Base-by-base conservation (phyloP, 768 basidiomycete species). In the Boletus huronensis region DNA sequence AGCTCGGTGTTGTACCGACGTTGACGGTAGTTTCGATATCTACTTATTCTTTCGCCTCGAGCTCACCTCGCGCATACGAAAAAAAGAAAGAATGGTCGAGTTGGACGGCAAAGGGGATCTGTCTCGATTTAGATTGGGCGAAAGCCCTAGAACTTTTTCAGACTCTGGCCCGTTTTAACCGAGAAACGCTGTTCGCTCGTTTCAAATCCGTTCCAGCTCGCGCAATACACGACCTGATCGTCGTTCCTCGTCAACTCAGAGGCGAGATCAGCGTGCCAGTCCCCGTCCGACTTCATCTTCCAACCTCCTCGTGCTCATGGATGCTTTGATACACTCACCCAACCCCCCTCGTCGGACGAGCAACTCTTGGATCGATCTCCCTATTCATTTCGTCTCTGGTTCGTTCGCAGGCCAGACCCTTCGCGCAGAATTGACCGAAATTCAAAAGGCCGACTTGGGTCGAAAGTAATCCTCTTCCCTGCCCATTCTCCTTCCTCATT, bases 371-470 rank as follows among this genome's bases (percentile, higher is more conserved):
- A 65, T 72, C 35, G 64, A 71, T 43, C 58, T 57, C 39, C 83
- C 83, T 5, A 81, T 85, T 42, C 74, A 72, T 55, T 88, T 83
- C 61, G 69, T 68, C 16, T 71, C 73, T 49, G 88, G 87, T 38
- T 83, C 82, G 58, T 84, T 88, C 66, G 71, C 77, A 42, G 85
- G 84, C 25, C 75, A 59, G 52, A 77, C 75, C 26, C 70, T 86
- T 34, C 82, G 80, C 38, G 74, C 78, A 38, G 79, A 83, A 61
- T 72, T 84, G 57, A 59, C 74, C 44, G 87, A 86, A 66, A 66
- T 84, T 31, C 87, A 88, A 68, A 83, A 85, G 63, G 84, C 87
- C 13, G 77, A 85, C 65, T 65, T 82, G 41, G 87, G 85, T 21
- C 74, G 87, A 67, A 88, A 87, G 87, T 82, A 70, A 60, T 68